Evolutionary conservation across 257 asterid genomes (phyloP).

Genomic region (Schizonepeta tenuifolia): DNA sequence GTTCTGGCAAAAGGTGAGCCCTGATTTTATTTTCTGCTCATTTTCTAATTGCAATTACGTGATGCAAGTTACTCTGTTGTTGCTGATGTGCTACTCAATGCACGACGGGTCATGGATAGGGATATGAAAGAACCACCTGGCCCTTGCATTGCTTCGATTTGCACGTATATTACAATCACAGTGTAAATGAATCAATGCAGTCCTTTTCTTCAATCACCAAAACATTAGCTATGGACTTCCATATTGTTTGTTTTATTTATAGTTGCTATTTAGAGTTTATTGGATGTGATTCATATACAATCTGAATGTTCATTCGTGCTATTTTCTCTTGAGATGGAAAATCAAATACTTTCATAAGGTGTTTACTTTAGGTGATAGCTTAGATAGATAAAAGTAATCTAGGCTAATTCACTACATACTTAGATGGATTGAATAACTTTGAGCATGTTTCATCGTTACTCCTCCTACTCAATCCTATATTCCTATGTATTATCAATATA

Average conservation of each 20-base stretch:
- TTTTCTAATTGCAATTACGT: neutral
- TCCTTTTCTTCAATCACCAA: neutral
- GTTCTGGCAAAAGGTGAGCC: conserved; percentile 38
- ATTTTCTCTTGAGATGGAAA: neutral
- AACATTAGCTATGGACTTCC: neutral
- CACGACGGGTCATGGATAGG: neutral
- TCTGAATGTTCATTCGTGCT: neutral
- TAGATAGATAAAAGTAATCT: neutral
- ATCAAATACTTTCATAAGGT: neutral
- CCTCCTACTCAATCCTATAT: neutral
- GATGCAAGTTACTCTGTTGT: neutral
- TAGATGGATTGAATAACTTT: neutral
- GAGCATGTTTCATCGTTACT: neutral
- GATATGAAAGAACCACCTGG: neutral
- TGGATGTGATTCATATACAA: neutral
- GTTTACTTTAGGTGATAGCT: neutral
- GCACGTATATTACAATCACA: neutral
- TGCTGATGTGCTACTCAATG: neutral
- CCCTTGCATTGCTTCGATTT: neutral
- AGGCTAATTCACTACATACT: neutral
- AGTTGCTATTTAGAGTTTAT: neutral
- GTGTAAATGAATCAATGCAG: neutral
- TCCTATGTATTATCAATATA: neutral
- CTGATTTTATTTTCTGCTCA: conserved; percentile 15
- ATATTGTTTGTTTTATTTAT: neutral